Evolutionary conservation across 2,329 filamentous ascomycete species (phyloP).

Genomic region (Talaromyces sp.): DNA sequence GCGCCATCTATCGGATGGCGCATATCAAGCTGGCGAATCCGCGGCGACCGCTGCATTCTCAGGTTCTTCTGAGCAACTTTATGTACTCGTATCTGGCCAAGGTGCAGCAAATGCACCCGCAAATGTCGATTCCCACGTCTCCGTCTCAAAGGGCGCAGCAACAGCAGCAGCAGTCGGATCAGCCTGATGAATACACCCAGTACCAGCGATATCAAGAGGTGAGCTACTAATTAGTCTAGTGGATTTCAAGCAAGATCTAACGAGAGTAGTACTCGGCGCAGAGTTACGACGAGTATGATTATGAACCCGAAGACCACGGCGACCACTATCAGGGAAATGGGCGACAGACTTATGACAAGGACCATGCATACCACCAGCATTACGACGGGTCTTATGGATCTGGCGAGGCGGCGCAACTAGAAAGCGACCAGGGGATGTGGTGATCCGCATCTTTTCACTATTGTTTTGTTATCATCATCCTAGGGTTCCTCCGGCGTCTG

Average conservation of each 20-base stretch:
- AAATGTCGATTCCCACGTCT: slow-evolving; percentile 83
- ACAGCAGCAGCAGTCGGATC: slow-evolving; percentile 31
- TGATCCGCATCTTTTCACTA: slow-evolving; percentile 22
- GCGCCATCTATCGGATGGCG: slow-evolving; percentile 96
- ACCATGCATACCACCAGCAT: slow-evolving; percentile 27
- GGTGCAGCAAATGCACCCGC: slow-evolving; percentile 97
- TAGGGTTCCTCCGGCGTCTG: slow-evolving; percentile 10
- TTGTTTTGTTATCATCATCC: background rate
- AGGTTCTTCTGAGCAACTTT: slow-evolving; percentile 95
- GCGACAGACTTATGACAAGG: slow-evolving; percentile 35
- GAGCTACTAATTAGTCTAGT: slow-evolving; percentile 17
- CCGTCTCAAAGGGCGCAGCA: slow-evolving; percentile 55
- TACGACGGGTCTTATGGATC: slow-evolving; percentile 31
- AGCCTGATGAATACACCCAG: slow-evolving; percentile 38
- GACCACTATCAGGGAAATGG: slow-evolving; percentile 28
- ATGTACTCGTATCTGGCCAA: slow-evolving; percentile 99
- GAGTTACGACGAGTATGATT: slow-evolving; percentile 48
- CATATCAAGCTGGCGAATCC: slow-evolving; percentile 99
- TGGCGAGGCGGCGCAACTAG: slow-evolving; percentile 37
- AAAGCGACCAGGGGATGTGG: slow-evolving; percentile 46
- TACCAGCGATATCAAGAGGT: slow-evolving; percentile 45
- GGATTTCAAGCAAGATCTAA: slow-evolving; percentile 15
- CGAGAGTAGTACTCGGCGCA: slow-evolving; percentile 35
- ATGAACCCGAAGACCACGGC: slow-evolving; percentile 39
- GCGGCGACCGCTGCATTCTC: slow-evolving; percentile 81